Evolutionary conservation across 345 rosid genomes (phyloP).

Genomic region (Excoecaria agallocha): DNA sequence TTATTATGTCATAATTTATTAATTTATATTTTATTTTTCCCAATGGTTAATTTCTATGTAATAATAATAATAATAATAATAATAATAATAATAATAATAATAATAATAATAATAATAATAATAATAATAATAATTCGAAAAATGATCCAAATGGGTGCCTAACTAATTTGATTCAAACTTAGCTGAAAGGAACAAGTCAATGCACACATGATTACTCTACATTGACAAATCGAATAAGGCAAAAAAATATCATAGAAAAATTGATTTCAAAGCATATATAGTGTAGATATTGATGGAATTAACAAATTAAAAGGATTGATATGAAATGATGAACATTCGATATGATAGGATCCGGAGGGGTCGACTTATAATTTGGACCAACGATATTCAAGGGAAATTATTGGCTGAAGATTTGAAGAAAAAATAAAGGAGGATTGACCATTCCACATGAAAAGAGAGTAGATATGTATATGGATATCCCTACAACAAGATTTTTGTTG

Average conservation of each 20-base stretch:
- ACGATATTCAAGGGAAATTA: background rate
- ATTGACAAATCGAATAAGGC: slow-evolving; percentile 1
- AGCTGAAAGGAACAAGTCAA: background rate
- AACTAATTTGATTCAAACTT: background rate
- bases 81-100: too few species aligned
- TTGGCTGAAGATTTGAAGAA: slow-evolving; percentile 3
- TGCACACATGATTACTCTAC: background rate
- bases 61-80: too few species aligned
- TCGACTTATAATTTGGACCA: background rate
- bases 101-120: too few species aligned
- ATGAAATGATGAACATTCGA: slow-evolving; percentile 15
- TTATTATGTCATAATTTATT: too few species aligned
- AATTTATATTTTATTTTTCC: too few species aligned
- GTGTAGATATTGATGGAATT: background rate
- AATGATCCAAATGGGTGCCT: background rate
- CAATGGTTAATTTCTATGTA: too few species aligned
- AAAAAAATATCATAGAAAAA: background rate
- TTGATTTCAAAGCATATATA: background rate
- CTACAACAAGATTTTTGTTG: slow-evolving; percentile 7
- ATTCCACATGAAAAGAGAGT: background rate
- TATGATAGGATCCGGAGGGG: slow-evolving; percentile 20
- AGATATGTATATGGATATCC: slow-evolving; percentile 8
- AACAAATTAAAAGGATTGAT: background rate
- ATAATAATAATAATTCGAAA: too few species aligned
- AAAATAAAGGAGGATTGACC: background rate